A percentile compares a stretch with the other conserved stretches of the same genome.
phyloP scores from a whole-genome alignment of 2,329 filamentous ascomycete genomes.

The Bipolaris sorokiniana region DNA sequence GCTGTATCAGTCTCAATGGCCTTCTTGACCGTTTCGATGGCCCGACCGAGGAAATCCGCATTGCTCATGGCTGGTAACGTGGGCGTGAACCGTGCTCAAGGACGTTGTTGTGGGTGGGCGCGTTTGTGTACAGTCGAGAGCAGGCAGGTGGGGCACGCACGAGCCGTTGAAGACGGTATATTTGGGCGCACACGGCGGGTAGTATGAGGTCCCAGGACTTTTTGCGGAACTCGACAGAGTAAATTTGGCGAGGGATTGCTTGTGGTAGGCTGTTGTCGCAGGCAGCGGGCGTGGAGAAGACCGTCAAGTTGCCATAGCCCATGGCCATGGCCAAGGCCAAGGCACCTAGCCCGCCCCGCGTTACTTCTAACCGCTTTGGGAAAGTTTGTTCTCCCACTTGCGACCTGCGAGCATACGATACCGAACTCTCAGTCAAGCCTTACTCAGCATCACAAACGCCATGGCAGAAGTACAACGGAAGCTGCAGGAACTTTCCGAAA shows the following conservation, averaged over 20 bases:
- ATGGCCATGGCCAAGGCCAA: constrained; percentile 23
- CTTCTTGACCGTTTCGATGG: constrained; percentile 96
- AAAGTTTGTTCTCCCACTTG: constrained; percentile 31
- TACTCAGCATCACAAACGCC: constrained; percentile 37
- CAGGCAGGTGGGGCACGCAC: constrained; percentile 10
- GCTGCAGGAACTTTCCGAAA: constrained; percentile 82
- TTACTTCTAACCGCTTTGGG: constrained; percentile 34
- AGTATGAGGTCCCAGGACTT: neutral
- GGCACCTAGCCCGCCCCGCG: constrained; percentile 24
- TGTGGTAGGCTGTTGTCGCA: neutral
- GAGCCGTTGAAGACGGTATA: neutral
- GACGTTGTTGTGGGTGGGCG: constrained; percentile 7
- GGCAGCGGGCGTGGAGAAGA: constrained; percentile 7
- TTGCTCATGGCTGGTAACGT: constrained; percentile 72
- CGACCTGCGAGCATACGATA: constrained; percentile 21
- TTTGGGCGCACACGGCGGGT: neutral
- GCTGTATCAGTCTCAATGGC: constrained; percentile 96
- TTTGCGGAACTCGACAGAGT: neutral
- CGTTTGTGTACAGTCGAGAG: constrained; percentile 8
- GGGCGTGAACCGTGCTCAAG: constrained; percentile 3
- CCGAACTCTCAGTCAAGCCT: constrained; percentile 26
- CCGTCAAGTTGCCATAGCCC: constrained; percentile 15
- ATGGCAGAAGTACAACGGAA: constrained; percentile 70
- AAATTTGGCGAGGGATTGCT: neutral
- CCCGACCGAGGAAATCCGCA: constrained; percentile 94